Percentiles rank a stretch among this genome's conserved stretches.
These are phyloP conservation scores for Dendrobium nobile DNA, from an alignment of 106 monocot genomes.

Conservation along the genomic window DNA sequence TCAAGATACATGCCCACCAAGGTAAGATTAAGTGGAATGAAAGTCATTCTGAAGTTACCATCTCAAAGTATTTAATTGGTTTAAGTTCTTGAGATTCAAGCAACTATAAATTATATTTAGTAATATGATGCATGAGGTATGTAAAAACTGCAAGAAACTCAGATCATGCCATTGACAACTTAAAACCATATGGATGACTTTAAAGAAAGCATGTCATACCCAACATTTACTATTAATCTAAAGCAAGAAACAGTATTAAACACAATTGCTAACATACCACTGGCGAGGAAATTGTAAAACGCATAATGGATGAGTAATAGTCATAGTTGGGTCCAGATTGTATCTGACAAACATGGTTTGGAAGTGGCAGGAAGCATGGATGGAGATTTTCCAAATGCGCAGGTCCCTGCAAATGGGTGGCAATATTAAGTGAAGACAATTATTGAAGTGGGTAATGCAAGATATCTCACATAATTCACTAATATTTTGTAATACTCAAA, in stretches of 20 bases:
- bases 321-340: constrained; percentile 90
- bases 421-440: background rate
- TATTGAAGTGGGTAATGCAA: background rate
- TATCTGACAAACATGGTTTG: constrained; percentile 87
- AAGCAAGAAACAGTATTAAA: background rate
- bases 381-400: constrained; percentile 37
- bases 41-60: background rate
- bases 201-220: background rate
- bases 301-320: constrained; percentile 73
- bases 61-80: background rate
- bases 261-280: constrained; percentile 51
- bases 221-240: background rate
- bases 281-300: constrained; percentile 84
- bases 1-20: background rate
- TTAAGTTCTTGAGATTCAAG: background rate
- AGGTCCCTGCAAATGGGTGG: constrained; percentile 44
- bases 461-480: background rate
- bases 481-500: too few species aligned
- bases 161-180: background rate
- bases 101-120: background rate
- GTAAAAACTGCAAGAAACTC: background rate
- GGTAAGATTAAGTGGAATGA: background rate
- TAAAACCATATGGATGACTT: background rate
- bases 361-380: constrained; percentile 75
- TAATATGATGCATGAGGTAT: background rate